Conservation (phyloP, 495 filamentous ascomycete species). For the Podospora australis region DNA sequence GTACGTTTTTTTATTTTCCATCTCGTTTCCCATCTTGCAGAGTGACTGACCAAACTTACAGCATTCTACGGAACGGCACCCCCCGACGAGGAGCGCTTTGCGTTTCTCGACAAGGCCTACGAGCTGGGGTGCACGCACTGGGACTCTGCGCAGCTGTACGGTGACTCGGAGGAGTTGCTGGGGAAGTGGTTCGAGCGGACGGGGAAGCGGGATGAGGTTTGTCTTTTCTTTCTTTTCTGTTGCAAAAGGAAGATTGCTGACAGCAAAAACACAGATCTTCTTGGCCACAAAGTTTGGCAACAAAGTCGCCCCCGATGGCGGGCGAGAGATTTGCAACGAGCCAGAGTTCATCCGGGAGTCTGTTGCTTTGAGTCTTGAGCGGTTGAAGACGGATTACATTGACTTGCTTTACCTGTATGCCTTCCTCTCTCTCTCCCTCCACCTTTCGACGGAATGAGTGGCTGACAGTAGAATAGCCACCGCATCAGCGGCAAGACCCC, state of each 20-base stretch:
- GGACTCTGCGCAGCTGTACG: constrained; percentile 39
- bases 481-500: constrained; percentile 16
- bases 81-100: constrained; percentile 32
- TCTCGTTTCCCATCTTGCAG: not conserved
- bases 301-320: constrained; percentile 10
- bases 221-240: not conserved
- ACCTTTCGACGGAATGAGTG: no score
- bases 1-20: constrained; percentile 1
- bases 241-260: not conserved
- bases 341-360: constrained; percentile 53
- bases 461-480: constrained; percentile 9
- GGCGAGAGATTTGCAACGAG: constrained; percentile 15
- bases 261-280: constrained; percentile 33
- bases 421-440: not conserved
- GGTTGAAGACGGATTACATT: constrained; percentile 51
- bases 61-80: constrained; percentile 33
- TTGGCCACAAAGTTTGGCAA: constrained; percentile 46
- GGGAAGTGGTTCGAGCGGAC: constrained; percentile 39
- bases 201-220: constrained; percentile 10
- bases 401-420: constrained; percentile 16
- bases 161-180: constrained; percentile 40
- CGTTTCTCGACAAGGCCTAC: constrained; percentile 32
- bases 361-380: constrained; percentile 38
- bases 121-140: constrained; percentile 37
- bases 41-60: not conserved